Evolutionary conservation across 495 filamentous ascomycete species (phyloP).

Genomic region (Cercophora samala): DNA sequence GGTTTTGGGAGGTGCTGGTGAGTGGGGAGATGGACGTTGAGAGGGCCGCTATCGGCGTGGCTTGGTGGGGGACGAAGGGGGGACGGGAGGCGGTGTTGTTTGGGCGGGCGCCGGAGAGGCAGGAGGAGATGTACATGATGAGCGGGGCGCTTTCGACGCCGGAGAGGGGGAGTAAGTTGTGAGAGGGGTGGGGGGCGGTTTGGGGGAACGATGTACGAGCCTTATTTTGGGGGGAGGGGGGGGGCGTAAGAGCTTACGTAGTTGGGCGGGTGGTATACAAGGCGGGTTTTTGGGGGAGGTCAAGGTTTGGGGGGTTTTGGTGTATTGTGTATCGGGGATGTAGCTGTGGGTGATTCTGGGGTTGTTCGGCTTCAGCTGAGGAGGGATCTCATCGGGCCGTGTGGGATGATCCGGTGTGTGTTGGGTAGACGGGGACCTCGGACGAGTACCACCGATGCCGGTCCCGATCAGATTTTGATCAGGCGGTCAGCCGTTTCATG

Average conservation of each 20-base stretch:
- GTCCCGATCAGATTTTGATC: slow-evolving; percentile 1
- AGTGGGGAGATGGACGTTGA: slow-evolving; percentile 92
- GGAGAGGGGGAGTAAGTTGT: slow-evolving; percentile 15
- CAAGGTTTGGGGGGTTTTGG: neutral
- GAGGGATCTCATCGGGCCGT: neutral
- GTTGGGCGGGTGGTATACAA: neutral
- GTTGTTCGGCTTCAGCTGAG: neutral
- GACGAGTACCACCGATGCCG: neutral
- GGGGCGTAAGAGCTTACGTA: neutral
- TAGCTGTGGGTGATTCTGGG: no score
- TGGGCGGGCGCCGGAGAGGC: neutral
- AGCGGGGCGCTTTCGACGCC: slow-evolving; percentile 9
- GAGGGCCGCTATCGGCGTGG: slow-evolving; percentile 70
- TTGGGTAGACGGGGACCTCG: neutral
- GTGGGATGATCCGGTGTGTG: neutral
- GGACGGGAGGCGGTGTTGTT: slow-evolving; percentile 41
- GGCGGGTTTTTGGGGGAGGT: neutral
- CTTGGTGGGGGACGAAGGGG: slow-evolving; percentile 71
- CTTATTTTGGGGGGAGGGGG: neutral
- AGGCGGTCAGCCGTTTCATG: neutral
- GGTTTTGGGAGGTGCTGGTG: slow-evolving; percentile 82
- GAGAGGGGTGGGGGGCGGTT: slow-evolving; percentile 4
- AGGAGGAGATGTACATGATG: slow-evolving; percentile 35
- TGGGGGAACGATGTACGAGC: neutral
- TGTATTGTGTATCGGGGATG: neutral